These are phyloP conservation scores for Plasmopara muralis DNA, from an alignment of 352 stramenopile species.

Conservation along the genomic window DNA sequence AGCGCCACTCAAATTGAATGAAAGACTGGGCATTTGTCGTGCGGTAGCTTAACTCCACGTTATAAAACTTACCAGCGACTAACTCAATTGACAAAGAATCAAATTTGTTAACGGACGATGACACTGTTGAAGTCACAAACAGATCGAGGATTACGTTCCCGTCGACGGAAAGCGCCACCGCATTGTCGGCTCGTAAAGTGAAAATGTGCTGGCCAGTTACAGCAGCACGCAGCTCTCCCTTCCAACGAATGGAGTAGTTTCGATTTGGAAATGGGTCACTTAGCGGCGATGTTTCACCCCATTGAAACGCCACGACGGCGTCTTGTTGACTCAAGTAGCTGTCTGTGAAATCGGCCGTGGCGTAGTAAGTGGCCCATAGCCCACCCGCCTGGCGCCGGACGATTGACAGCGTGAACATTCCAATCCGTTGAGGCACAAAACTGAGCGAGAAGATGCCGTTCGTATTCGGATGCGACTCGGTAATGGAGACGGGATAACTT, in stretches of 20 bases:
- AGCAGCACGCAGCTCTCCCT: slow-evolving; percentile 44
- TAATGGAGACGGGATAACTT: slow-evolving; percentile 41
- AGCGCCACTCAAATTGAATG: slow-evolving; percentile 79
- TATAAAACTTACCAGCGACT: slow-evolving; percentile 54
- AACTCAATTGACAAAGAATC: slow-evolving; percentile 24
- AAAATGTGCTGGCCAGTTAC: slow-evolving; percentile 74
- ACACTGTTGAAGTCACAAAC: slow-evolving; percentile 21
- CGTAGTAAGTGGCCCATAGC: slow-evolving; percentile 88
- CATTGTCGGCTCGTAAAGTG: slow-evolving; percentile 72
- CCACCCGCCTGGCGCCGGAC: slow-evolving; percentile 74
- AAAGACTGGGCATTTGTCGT: slow-evolving; percentile 76
- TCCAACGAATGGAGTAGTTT: slow-evolving; percentile 69
- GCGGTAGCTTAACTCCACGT: slow-evolving; percentile 77
- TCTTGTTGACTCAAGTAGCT: slow-evolving; percentile 72
- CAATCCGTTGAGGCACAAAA: slow-evolving; percentile 78
- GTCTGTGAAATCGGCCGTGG: slow-evolving; percentile 83
- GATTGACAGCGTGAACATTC: slow-evolving; percentile 76
- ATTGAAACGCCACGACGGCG: slow-evolving; percentile 79
- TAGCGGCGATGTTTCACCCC: slow-evolving; percentile 56
- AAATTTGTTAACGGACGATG: slow-evolving; percentile 15
- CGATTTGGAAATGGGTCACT: slow-evolving; percentile 65
- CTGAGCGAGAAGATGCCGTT: slow-evolving; percentile 79
- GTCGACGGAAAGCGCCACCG: slow-evolving; percentile 67
- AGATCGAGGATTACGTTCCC: slow-evolving; percentile 53
- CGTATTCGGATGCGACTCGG: slow-evolving; percentile 62